Conservation (phyloP, 257 asterid genomes). For the Solanum commersonii region DNA sequence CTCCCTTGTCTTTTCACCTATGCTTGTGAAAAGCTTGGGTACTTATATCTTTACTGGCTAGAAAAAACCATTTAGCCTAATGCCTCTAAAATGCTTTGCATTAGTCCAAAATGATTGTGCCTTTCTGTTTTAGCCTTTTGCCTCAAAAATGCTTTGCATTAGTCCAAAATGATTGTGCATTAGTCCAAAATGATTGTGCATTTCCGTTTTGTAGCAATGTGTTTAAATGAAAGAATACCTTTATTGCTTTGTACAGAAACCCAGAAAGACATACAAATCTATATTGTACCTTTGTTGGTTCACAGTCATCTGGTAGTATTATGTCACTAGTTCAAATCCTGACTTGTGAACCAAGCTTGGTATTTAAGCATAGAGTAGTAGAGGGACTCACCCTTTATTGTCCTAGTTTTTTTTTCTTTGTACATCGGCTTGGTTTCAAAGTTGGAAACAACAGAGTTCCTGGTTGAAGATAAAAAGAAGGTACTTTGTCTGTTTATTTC, state of each 20-base stretch:
- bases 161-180: not conserved
- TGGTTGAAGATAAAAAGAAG: not conserved
- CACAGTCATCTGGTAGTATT: not conserved
- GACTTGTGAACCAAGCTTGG: not conserved
- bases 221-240: not conserved
- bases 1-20: not conserved
- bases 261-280: not conserved
- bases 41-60: not conserved
- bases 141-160: not conserved
- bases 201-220: not conserved
- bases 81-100: not conserved
- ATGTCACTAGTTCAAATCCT: not conserved
- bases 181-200: not conserved
- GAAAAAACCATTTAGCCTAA: not conserved
- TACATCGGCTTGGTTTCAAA: not conserved
- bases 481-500: not conserved
- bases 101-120: not conserved
- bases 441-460: not conserved
- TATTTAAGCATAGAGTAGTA: not conserved
- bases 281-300: too few species aligned
- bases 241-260: not conserved
- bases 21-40: not conserved
- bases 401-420: not conserved
- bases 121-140: not conserved
- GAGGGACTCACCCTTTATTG: not conserved